These are phyloP conservation scores for Stephania japonica DNA, from an alignment of 164 flowering plant species.

Conservation along the genomic window DNA sequence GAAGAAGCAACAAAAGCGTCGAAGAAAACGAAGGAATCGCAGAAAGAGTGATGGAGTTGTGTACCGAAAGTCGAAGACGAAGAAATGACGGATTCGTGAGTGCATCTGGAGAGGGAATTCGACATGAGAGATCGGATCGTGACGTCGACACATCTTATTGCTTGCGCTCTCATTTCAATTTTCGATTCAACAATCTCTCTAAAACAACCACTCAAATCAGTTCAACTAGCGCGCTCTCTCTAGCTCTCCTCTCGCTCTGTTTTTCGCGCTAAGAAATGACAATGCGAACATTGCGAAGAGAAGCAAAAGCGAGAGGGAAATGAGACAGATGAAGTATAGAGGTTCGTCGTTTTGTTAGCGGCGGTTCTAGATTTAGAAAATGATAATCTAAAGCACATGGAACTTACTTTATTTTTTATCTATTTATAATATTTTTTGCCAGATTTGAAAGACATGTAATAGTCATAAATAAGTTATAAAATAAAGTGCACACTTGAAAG, in stretches of 20 bases:
- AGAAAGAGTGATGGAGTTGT: not conserved
- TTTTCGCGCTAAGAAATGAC: too few relatives aligned
- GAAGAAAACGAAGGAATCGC: not conserved
- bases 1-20: not conserved
- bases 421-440: too few relatives aligned
- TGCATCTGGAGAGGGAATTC: slow-evolving; percentile 24
- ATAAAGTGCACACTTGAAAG: too few relatives aligned
- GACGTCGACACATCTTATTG: slow-evolving; percentile 26
- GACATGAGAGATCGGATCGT: slow-evolving; percentile 36
- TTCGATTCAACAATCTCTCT: not conserved
- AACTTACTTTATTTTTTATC: too few relatives aligned
- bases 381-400: too few relatives aligned
- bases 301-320: not conserved
- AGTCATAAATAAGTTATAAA: too few relatives aligned
- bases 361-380: too few relatives aligned
- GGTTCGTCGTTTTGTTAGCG: slow-evolving; percentile 10
- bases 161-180: slow-evolving; percentile 23
- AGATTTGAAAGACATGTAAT: too few relatives aligned
- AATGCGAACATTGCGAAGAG: not conserved
- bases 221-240: too few relatives aligned
- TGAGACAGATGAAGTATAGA: not conserved
- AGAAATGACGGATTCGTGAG: slow-evolving; percentile 28
- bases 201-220: not conserved
- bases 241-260: too few relatives aligned
- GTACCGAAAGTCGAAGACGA: slow-evolving; percentile 29